Evolutionary conservation across 2,329 filamentous ascomycete species (phyloP).

Genomic region (Cryphonectria parasitica): DNA sequence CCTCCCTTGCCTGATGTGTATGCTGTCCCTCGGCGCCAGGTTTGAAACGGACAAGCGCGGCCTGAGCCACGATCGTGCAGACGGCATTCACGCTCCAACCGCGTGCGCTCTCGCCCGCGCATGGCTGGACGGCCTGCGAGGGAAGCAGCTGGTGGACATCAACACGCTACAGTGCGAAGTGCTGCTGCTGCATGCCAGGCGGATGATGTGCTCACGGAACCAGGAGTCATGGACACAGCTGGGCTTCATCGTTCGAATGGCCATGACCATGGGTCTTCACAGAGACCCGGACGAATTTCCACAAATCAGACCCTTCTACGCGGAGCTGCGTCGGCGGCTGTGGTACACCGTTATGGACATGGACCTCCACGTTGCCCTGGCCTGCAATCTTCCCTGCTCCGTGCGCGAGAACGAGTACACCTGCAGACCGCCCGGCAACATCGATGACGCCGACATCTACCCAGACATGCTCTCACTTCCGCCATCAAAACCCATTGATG

Average conservation of each 20-base stretch:
- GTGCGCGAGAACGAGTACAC: conserved; percentile 59
- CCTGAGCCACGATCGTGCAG: conserved; percentile 53
- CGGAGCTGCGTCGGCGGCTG: conserved; percentile 57
- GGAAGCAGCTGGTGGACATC: conserved; percentile 57
- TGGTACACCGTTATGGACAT: conserved; percentile 63
- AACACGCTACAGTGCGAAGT: conserved; percentile 58
- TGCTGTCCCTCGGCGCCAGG: conserved; percentile 57
- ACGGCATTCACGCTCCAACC: conserved; percentile 61
- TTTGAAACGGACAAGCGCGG: conserved; percentile 56
- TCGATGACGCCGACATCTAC: conserved; percentile 56
- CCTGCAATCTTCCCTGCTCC: conserved; percentile 55
- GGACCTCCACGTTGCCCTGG: conserved; percentile 58
- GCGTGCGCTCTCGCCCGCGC: conserved; percentile 57
- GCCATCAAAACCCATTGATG: conserved; percentile 53
- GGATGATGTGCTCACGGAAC: conserved; percentile 52
- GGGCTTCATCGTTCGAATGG: conserved; percentile 59
- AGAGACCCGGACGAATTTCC: conserved; percentile 59
- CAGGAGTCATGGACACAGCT: conserved; percentile 59
- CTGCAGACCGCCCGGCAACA: conserved; percentile 55
- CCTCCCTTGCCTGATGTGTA: conserved; percentile 56
- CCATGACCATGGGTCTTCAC: conserved; percentile 63
- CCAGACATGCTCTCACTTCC: conserved; percentile 54
- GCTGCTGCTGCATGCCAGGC: conserved; percentile 55
- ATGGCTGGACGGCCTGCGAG: conserved; percentile 56
- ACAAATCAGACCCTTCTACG: conserved; percentile 53